Evolutionary conservation across 2,329 filamentous ascomycete species (phyloP), one percentile per base, ranked within the genome.

Genomic region (Colletotrichum incanum): DNA sequence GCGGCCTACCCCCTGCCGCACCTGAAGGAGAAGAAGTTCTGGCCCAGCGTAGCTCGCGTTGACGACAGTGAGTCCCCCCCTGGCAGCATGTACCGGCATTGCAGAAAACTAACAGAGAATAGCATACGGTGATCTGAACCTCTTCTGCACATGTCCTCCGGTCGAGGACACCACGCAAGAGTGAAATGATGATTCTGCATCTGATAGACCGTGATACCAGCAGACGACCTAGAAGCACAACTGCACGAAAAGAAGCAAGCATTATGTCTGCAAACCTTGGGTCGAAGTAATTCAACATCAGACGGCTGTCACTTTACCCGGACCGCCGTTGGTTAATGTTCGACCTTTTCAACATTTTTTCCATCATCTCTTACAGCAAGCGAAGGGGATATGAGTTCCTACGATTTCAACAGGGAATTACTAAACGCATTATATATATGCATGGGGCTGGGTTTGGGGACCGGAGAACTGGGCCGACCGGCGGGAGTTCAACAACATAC

Each of bases 11-110:
- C 96, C 23, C 80, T 97, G 74, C 86, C 91, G 0, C 97, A 90
- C 84, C 84, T 98, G 74, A 89, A 90, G 81, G 94, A 98, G 89
- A 98, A 97, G 92, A 98, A 98, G 87, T 98, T 98, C 85, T 98
- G 96, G 96, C 95, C 96, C 0, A 92, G 87, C 45, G 94, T 98
- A 18, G 94, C 93, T 8, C 89, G 96, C 80, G 87, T 98, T 26
- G 93, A 98, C 80, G 96, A 98, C 86, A 89, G 94, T 96, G 83
- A 87, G 93, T 87, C 58, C 16, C 0, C n/a, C 31, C 26, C n/a
- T 55, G 11, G 47, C 31, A 65, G 39, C 26, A 18, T 18, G n/a
- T 28, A 20, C 45, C 5, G 1, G 23, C 5, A 26, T 55, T 3
- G 20, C 5, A 39, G 31, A 20, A 41, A 64, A 31, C 76, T 79